Evolutionary conservation across 805 yeast species (phyloP).

Genomic region (Starmerella stellata): DNA sequence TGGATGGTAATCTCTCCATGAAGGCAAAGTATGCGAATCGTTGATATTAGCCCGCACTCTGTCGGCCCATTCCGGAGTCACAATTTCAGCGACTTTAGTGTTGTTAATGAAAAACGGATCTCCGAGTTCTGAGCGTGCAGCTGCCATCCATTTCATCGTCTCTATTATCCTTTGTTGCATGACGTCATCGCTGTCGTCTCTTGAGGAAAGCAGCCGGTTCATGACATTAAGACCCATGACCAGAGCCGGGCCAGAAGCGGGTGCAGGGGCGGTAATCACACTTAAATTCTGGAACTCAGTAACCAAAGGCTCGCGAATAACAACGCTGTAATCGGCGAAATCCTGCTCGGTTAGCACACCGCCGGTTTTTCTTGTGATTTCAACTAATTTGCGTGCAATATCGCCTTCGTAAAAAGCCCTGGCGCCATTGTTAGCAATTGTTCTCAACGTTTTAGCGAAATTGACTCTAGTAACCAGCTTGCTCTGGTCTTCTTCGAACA

Average conservation of each 20-base stretch:
- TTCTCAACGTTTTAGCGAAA: slow-evolving; percentile 47
- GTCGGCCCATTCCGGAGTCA: slow-evolving; percentile 40
- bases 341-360: slow-evolving; percentile 57
- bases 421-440: slow-evolving; percentile 61
- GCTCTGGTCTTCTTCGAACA: slow-evolving; percentile 12
- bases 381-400: slow-evolving; percentile 43
- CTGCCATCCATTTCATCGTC: slow-evolving; percentile 84
- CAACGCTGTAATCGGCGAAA: slow-evolving; percentile 41
- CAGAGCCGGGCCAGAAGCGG: slow-evolving; percentile 71
- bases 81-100: slow-evolving; percentile 29
- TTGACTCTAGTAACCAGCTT: slow-evolving; percentile 28
- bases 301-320: slow-evolving; percentile 28
- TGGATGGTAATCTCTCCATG: slow-evolving; percentile 63
- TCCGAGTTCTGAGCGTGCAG: slow-evolving; percentile 73
- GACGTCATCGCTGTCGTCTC: slow-evolving; percentile 27
- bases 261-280: slow-evolving; percentile 46
- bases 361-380: slow-evolving; percentile 33
- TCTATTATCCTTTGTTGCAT: slow-evolving; percentile 58
- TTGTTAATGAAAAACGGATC: slow-evolving; percentile 30
- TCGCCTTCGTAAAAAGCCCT: slow-evolving; percentile 72
- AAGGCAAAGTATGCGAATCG: slow-evolving; percentile 35
- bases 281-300: slow-evolving; percentile 29
- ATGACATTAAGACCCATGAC: slow-evolving; percentile 55
- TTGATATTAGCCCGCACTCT: slow-evolving; percentile 34
- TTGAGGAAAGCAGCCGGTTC: slow-evolving; percentile 26